Conservation (phyloP, 257 asterid genomes). For the Coffea eugenioides region DNA sequence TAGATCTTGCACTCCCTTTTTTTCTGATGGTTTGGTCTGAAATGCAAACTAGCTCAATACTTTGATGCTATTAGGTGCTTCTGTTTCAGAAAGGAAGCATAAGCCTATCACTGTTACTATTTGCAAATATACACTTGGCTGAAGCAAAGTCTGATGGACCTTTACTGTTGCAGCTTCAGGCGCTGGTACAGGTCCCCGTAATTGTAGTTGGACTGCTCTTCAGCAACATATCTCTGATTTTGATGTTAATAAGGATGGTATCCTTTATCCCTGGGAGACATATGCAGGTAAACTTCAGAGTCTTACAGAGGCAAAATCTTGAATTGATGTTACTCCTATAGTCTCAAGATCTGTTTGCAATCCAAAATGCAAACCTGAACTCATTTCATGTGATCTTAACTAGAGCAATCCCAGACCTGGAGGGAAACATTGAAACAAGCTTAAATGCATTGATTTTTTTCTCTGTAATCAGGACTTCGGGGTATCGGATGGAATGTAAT, state of each 20-base stretch:
- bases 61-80: too few relatives aligned
- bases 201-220: slow-evolving; percentile 52
- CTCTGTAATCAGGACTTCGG: too few relatives aligned
- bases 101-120: too few relatives aligned
- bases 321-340: not conserved
- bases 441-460: not conserved
- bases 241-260: slow-evolving; percentile 59
- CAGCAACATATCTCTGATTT: slow-evolving; percentile 36
- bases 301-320: not conserved
- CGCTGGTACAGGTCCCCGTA: too few relatives aligned
- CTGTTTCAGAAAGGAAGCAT: too few relatives aligned
- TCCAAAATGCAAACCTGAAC: not conserved
- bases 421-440: not conserved
- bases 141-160: too few relatives aligned
- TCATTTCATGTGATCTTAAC: not conserved
- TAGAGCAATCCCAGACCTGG: not conserved
- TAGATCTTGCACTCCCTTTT: too few relatives aligned
- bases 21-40: too few relatives aligned
- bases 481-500: too few relatives aligned
- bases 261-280: slow-evolving; percentile 69
- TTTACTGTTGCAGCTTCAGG: too few relatives aligned
- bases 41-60: too few relatives aligned
- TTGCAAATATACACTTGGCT: too few relatives aligned
- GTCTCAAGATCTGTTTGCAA: not conserved
- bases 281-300: slow-evolving; percentile 20